Evolutionary conservation across 257 asterid species (phyloP).

Genomic region (Eustoma russellianum): DNA sequence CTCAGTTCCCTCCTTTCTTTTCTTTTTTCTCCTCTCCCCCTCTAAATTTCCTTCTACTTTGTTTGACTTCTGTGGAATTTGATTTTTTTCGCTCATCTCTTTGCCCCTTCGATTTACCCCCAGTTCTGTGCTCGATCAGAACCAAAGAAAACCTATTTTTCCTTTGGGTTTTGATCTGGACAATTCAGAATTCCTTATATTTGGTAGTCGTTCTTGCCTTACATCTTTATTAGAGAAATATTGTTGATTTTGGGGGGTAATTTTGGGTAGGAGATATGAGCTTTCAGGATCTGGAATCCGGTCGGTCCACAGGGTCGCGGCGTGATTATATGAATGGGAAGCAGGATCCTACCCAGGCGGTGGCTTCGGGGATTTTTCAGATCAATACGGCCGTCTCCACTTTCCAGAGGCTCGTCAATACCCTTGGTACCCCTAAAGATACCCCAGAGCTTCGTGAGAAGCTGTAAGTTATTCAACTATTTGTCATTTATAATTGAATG

Average conservation of each 20-base stretch:
- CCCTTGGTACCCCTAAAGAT: conserved; percentile 94
- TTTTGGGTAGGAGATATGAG: conserved; percentile 42
- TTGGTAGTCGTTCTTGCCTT: too few species aligned
- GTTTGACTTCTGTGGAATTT: too few species aligned
- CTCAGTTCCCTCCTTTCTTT: too few species aligned
- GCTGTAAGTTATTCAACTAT: conserved; percentile 43
- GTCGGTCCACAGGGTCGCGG: conserved; percentile 48
- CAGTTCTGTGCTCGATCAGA: too few species aligned
- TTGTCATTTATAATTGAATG: neutral
- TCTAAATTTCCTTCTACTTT: too few species aligned
- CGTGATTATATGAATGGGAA: conserved; percentile 52
- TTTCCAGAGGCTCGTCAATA: conserved; percentile 86
- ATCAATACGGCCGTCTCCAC: conserved; percentile 83
- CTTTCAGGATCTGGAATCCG: conserved; percentile 93
- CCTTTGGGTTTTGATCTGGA: too few species aligned
- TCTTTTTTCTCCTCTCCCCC: too few species aligned
- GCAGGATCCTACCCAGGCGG: conserved; percentile 77
- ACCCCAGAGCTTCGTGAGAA: conserved; percentile 93
- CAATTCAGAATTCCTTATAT: too few species aligned
- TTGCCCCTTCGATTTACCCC: too few species aligned
- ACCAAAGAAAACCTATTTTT: too few species aligned
- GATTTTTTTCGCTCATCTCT: too few species aligned
- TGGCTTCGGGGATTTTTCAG: conserved; percentile 87
- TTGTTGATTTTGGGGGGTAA: conserved; percentile 9
- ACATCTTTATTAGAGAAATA: too few species aligned